Conservation (phyloP, 805 yeast species). For the Schwanniomyces pseudopolymorphus region DNA sequence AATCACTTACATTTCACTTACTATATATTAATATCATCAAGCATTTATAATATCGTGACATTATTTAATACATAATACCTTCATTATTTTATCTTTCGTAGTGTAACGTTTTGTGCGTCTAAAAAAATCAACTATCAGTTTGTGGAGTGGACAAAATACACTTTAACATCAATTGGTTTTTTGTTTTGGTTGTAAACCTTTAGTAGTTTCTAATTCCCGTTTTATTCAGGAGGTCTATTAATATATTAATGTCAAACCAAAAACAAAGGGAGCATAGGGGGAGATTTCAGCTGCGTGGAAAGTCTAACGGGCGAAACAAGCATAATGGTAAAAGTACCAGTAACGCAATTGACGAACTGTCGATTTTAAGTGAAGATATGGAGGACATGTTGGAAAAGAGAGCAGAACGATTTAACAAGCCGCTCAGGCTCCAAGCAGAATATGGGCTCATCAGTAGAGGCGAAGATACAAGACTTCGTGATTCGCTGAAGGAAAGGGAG, state of each 20-base stretch:
- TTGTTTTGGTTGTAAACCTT: not conserved
- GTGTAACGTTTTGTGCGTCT: not conserved
- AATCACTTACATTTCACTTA: not conserved
- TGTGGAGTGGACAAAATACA: not conserved
- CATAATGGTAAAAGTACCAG: not conserved
- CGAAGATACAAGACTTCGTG: constrained; percentile 49
- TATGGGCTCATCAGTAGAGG: constrained; percentile 65
- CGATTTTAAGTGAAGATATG: not conserved
- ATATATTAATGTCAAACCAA: not conserved
- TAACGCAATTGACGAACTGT: no score
- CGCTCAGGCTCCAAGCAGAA: constrained; percentile 14
- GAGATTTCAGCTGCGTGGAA: not conserved
- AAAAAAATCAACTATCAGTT: not conserved
- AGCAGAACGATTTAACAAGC: constrained; percentile 2
- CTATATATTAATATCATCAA: not conserved
- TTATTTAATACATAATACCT: not conserved
- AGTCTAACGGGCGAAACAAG: not conserved
- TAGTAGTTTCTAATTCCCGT: no score
- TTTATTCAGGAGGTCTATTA: no score
- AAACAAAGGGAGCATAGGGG: not conserved
- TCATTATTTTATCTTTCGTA: not conserved
- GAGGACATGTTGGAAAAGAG: constrained; percentile 4
- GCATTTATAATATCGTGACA: not conserved
- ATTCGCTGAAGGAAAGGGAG: constrained; percentile 41
- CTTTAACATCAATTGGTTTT: no score